Percentiles rank a stretch among this genome's conserved stretches.
Conservation (phyloP, 495 filamentous ascomycete species). For the Neurospora intermedia region DNA sequence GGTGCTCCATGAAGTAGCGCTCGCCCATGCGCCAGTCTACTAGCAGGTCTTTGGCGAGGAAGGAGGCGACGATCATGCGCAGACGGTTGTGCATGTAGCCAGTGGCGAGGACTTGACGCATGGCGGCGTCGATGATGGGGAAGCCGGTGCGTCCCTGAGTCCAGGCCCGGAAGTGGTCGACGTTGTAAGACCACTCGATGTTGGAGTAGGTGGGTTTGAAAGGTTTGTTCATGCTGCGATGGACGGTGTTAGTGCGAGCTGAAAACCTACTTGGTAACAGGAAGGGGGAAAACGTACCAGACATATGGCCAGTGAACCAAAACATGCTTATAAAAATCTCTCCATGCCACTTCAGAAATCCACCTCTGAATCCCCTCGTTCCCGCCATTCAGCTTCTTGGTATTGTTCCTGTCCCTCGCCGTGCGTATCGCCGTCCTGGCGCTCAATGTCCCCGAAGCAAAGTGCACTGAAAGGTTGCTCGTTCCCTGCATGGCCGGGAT, state of each 20-base stretch:
- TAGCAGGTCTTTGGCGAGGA: constrained; percentile 76
- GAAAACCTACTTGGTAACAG: background rate
- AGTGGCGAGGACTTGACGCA: constrained; percentile 64
- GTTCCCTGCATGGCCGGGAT: constrained; percentile 52
- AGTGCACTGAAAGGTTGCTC: constrained; percentile 66
- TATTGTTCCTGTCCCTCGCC: constrained; percentile 58
- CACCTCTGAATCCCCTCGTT: constrained; percentile 57
- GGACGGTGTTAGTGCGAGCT: background rate
- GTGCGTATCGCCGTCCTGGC: constrained; percentile 60
- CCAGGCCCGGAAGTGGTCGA: constrained; percentile 61
- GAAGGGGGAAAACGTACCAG: constrained; percentile 40
- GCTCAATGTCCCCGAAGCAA: constrained; percentile 66
- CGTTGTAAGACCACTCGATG: constrained; percentile 71
- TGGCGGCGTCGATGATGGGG: constrained; percentile 85
- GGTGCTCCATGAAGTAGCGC: constrained; percentile 75
- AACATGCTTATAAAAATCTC: constrained; percentile 89
- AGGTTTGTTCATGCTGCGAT: constrained; percentile 74
- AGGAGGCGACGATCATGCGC: constrained; percentile 81
- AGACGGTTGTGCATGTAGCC: constrained; percentile 88
- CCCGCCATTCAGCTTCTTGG: constrained; percentile 58
- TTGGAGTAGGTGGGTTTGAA: constrained; percentile 83
- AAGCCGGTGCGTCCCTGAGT: constrained; percentile 67
- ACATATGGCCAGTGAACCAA: constrained; percentile 80
- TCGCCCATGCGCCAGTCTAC: constrained; percentile 90
- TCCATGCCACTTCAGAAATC: constrained; percentile 86